phyloP scores from a whole-genome alignment of 257 asterid genomes.

The Hygrophila difformis region DNA sequence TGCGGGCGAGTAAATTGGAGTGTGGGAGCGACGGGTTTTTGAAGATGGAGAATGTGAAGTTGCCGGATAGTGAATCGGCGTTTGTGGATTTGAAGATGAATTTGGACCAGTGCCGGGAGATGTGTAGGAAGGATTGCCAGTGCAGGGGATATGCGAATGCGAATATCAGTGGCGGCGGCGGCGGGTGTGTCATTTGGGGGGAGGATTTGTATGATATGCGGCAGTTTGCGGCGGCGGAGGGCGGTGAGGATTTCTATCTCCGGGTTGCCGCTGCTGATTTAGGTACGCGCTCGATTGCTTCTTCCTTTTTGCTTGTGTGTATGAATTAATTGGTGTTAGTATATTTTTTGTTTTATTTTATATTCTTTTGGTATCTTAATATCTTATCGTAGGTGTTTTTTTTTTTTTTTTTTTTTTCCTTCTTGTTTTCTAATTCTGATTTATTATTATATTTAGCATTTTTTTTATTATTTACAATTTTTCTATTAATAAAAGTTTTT shows the following conservation, averaged over 20 bases:
- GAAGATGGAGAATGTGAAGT: slow-evolving; percentile 36
- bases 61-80: slow-evolving; percentile 63
- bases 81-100: slow-evolving; percentile 35
- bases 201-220: slow-evolving; percentile 63
- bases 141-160: slow-evolving; percentile 57
- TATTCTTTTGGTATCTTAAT: no score
- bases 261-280: slow-evolving; percentile 55
- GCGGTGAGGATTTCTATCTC: slow-evolving; percentile 66
- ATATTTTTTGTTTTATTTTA: no score
- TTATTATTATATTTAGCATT: no score
- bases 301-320: background rate
- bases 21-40: slow-evolving; percentile 50
- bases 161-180: slow-evolving; percentile 38
- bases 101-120: slow-evolving; percentile 32
- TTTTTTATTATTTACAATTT: no score
- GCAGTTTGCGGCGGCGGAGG: slow-evolving; percentile 67
- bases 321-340: no score
- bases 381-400: no score
- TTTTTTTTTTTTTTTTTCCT: no score
- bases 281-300: slow-evolving; percentile 43
- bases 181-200: slow-evolving; percentile 78
- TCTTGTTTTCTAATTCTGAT: no score
- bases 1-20: slow-evolving; percentile 29
- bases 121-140: slow-evolving; percentile 59
- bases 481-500: no score